Base-by-base conservation (phyloP, 2,329 filamentous ascomycete species). In the Myriosclerotinia scirpicola region DNA sequence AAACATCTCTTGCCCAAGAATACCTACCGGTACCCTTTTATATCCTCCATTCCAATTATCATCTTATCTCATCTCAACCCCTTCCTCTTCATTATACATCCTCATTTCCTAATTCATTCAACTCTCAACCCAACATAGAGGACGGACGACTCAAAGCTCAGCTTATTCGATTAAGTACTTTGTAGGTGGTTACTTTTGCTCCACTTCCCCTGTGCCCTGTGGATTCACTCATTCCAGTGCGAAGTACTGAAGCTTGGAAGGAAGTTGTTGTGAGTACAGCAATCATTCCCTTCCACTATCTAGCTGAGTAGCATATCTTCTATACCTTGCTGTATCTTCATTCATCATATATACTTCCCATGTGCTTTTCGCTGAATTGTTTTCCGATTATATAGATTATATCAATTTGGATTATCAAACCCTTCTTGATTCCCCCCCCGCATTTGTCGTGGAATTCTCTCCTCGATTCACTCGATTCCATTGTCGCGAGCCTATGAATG, bases 341-440 rank as follows among this genome's bases (percentile, higher is more conserved):
- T 20, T 59, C 26, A 36, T n/a, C 44, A 9, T n/a, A 48, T 14
- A 22, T 20, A 26, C 44, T 38, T 38, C 58, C 38, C 44, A 60
- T 38, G 44, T 38, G 44, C 58, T 26, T 22, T 26, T 60, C 22
- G 60, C 64, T 60, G 26, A 60, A 42, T 52, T 53, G 26, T 53
- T 65, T 34, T 9, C 55, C 36, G 17, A 53, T 52, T 20, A 40
- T 22, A 52, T 22, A 65, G 64, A 65, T 65, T 36, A 44, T 46
- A 26, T 30, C 20, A 42, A 40, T 22, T 53, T 36, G 42, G 36
- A n/a, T 46, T 36, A 34, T 53, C 64, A 53, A 60, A 22, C n/a
- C 22, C 54, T 42, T 53, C 44, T 30, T 50, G 4, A 50, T 50
- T 53, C 26, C n/a, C 60, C 15, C 34, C n/a, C 54, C 64, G 38